Evolutionary conservation across 164 flowering plant species (phyloP), one percentile per base, ranked within the genome.

Genomic region (Malania oleifera): DNA sequence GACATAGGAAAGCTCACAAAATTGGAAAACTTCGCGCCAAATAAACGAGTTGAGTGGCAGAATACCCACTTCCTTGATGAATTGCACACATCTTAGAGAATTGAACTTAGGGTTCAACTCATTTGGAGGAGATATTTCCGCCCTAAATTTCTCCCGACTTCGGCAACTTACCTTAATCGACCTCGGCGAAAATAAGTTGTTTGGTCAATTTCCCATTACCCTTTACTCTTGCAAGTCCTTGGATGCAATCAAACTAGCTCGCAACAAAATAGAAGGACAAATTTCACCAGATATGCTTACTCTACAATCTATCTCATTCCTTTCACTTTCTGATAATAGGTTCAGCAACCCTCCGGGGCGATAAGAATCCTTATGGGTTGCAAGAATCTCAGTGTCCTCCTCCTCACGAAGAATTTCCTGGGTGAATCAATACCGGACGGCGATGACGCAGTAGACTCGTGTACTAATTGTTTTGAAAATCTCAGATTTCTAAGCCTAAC

Each of bases 41-140:
- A 45, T 62, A 51, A 84, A 84, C 62, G 67, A 64, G 19, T 63
- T 84, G 7, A 70, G 65, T 25, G 91, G 85, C 45, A 31, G 67
- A 20, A 46, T 84, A 31, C 90, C 86, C 2, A 43, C 73, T 27
- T 80, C 86, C n/a, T 61, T 84, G 22, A 43, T 55, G 57, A 71
- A 75, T 31, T 80, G 86, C 60, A 64, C 59, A 28, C 73, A 65
- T 10, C 77, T 82, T 17, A 51, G 18, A 13, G 56, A 28, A 0
- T 56, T 84, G 59, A 74, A 56, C 63, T 67, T 82, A 60, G 28
- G 82, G 57, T 73, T 65, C 68, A 84, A 82, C 58, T 7, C 5
- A 0, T 60, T 82, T 52, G 43, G 10, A 25, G 82, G 84, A 19
- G 63, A 74, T 17, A 63, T 77, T 53, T 73, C 84, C 0, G 35